Base-by-base conservation (phyloP, 768 basidiomycete genomes). In the Porphyrellus cyaneotinctus region DNA sequence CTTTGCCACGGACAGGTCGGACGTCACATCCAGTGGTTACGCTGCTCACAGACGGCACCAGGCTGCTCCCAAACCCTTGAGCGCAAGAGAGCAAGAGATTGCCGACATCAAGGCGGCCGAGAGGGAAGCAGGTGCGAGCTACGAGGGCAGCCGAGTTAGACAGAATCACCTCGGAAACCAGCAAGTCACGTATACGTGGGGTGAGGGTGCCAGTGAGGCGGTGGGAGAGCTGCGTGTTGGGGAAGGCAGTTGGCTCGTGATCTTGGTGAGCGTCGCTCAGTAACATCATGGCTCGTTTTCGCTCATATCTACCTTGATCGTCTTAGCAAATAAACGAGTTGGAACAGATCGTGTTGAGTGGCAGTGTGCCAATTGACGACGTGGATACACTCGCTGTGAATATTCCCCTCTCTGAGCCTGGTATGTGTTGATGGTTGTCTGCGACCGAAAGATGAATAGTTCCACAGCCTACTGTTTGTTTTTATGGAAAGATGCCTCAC, bases 41-140 rank as follows among this genome's bases (percentile, higher is more conserved):
- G 77, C 79, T 20, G 78, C 82, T 30, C 92, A 95, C 64, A 75
- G 80, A 53, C 79, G 75, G 15, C 88, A 92, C 63, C 67, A 81
- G 44, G 74, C 80, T 30, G 88, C 91, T 1, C 88, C 91, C 2
- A 79, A 89, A 56, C 95, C 94, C 2, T 75, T 97, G 60, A 91
- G 86, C 35, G 79, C 81, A 0, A 79, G 86, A 30, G 95, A 97
- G 69, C 79, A 84, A 54, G 93, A 95, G 66, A 77, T 95, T 56
- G 86, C 79, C 0, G 84, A 86, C 49, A 78, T 95, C 53, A 81
- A 79, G 43, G 80, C 82, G 1, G 89, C 90, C 4, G 95, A 95
- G 65, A 76, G 81, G n/a, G 72, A 75, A 50, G 77, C 76, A 10
- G 78, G 74, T 46, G 71, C 70, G 43, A 65, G 67, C 1, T 87